Base-by-base conservation (phyloP, 805 yeast genomes). In the Diddensiella caesifluorescens region DNA sequence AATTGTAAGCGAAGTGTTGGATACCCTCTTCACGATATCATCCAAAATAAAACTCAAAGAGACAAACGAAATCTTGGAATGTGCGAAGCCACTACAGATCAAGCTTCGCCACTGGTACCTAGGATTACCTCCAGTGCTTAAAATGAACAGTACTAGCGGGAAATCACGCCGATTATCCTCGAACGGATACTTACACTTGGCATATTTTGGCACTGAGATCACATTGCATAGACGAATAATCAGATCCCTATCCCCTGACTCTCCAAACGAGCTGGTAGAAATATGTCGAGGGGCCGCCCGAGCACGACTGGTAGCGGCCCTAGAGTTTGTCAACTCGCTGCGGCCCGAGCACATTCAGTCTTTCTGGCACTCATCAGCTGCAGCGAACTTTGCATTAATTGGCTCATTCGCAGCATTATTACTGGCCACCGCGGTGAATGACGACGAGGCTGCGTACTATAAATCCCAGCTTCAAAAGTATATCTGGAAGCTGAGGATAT, bases 181-280 rank as follows among this genome's bases (percentile, higher is more conserved):
- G 12, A 80, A 82, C 57, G 90, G 94, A 0, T 79, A 83, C 48
- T 65, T 89, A 38, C 94, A 88, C 43, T 63, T 89, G 35, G 83
- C 94, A 1, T 89, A 89, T 60, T 84, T 88, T 63, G 90, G 94
- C 0, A 83, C 95, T 0, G 97, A 89, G 57, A 76, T 89, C 28
- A 83, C 92, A 0, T 66, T 89, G 19, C 97, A 89, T 60, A 67
- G 97, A 2, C 51, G 61, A 22, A 63, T 64, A 18, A 60, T 63
- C 26, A 45, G 61, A 9, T 50, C 52, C 5, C 70, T 70, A 16
- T 56, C 50, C 21, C 45, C 59, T 4, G 65, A 65, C 21, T 60
- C 77, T 0, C 76, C 82, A 4, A 63, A 62, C 6, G 83, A 80
- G 46, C 61, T 82, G 19, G 66, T 72, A 6, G 62, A 67, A 22